Conservation (phyloP, 306 rosid species). For the Corylus heterophylla region DNA sequence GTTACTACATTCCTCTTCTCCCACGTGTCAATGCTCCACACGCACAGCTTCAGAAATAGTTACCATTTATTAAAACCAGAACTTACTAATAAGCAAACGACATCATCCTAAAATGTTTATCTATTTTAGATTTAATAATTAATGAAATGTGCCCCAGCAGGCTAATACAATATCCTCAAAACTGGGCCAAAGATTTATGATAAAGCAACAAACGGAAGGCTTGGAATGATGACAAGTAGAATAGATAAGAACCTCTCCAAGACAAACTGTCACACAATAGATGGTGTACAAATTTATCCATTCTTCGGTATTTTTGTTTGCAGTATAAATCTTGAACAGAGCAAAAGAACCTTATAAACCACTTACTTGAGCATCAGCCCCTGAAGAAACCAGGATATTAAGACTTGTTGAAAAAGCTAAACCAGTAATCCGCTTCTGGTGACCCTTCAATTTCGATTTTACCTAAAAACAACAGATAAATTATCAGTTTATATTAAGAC, state of each 20-base stretch:
- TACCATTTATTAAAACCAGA: conserved; percentile 16
- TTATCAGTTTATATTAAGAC: conserved; percentile 20
- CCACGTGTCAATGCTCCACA: conserved; percentile 93
- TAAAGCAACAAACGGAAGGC: not conserved
- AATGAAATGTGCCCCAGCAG: not conserved
- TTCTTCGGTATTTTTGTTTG: not conserved
- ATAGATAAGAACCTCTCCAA: conserved; percentile 13
- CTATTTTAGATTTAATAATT: not conserved
- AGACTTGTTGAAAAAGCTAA: conserved; percentile 81
- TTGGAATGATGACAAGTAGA: not conserved
- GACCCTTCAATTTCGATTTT: conserved; percentile 78
- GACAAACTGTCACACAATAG: conserved; percentile 15
- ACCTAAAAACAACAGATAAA: conserved; percentile 46
- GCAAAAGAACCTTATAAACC: conserved; percentile 12
- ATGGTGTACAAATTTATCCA: conserved; percentile 11
- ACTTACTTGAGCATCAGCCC: conserved; percentile 86
- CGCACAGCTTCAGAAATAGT: conserved; percentile 60
- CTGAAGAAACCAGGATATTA: conserved; percentile 75
- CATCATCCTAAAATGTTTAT: not conserved
- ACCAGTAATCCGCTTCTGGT: conserved; percentile 76
- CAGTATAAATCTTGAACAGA: conserved; percentile 23
- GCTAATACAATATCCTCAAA: conserved; percentile 2
- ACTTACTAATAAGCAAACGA: not conserved
- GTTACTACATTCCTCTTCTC: conserved; percentile 79
- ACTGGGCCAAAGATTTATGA: conserved; percentile 12